phyloP scores from a whole-genome alignment of 2,329 filamentous ascomycete species.

The Knoxdaviesia capensis region DNA sequence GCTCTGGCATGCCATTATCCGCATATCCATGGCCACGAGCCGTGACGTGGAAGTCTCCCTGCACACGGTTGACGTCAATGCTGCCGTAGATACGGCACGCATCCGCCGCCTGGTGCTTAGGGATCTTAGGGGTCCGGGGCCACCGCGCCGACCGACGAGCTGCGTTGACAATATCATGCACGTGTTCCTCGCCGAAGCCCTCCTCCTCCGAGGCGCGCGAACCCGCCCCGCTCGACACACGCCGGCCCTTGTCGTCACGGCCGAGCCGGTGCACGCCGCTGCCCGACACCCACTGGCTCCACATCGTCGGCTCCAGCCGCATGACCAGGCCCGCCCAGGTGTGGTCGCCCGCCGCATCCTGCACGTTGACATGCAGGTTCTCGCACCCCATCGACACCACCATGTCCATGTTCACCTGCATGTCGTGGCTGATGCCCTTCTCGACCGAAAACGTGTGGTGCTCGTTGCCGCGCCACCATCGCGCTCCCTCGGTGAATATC shows the following conservation, averaged over 20 bases:
- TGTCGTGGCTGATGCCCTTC: constrained; percentile 65
- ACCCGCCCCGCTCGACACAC: constrained; percentile 22
- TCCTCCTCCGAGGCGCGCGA: constrained; percentile 42
- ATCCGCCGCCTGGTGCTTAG: constrained; percentile 27
- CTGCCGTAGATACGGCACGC: constrained; percentile 81
- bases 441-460: constrained; percentile 86
- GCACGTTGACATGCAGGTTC: constrained; percentile 88
- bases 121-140: constrained; percentile 47
- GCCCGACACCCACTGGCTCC: constrained; percentile 61
- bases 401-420: constrained; percentile 93
- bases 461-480: constrained; percentile 73
- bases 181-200: constrained; percentile 60
- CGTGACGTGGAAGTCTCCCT: constrained; percentile 96
- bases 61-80: constrained; percentile 85
- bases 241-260: constrained; percentile 29
- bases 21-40: constrained; percentile 88
- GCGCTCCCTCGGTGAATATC: constrained; percentile 53
- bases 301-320: constrained; percentile 56
- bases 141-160: constrained; percentile 42
- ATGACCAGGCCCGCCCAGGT: constrained; percentile 66
- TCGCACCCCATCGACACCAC: constrained; percentile 75
- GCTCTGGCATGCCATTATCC: constrained; percentile 41
- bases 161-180: constrained; percentile 74
- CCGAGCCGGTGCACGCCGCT: constrained; percentile 44
- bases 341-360: constrained; percentile 82